phyloP scores from a whole-genome alignment of 345 rosid genomes.

The Pistacia integerrima region DNA sequence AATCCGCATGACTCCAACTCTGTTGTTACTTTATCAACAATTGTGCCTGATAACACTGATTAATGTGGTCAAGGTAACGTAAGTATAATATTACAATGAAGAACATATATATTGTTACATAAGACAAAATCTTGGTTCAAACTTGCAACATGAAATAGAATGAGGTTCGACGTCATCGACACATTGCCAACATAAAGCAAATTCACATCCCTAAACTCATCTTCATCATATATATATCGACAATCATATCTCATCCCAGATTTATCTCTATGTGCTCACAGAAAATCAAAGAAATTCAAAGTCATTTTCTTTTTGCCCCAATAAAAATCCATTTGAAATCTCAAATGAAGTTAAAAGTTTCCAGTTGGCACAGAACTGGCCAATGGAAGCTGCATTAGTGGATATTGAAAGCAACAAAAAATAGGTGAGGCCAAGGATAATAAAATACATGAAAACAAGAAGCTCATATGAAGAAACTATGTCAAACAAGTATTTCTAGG shows the following conservation, averaged over 20 bases:
- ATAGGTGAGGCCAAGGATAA: no score
- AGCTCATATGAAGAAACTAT: not conserved
- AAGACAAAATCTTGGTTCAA: not conserved
- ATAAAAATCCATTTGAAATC: not conserved
- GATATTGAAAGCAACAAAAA: no score
- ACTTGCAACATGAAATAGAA: not conserved
- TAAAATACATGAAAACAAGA: not conserved
- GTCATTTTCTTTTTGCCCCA: not conserved
- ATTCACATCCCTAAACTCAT: not conserved
- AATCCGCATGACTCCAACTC: constrained; percentile 82
- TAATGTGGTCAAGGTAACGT: constrained; percentile 43
- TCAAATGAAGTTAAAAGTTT: not conserved
- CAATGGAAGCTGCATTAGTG: no score
- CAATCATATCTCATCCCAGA: not conserved
- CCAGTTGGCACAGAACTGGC: not conserved
- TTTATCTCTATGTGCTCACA: not conserved
- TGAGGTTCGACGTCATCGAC: not conserved
- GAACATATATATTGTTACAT: not conserved
- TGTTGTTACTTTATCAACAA: constrained; percentile 57
- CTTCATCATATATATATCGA: not conserved
- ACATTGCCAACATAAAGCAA: not conserved
- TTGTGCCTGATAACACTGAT: constrained; percentile 53
- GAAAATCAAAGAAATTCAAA: not conserved
- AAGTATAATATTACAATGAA: not conserved
- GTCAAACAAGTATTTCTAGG: not conserved